Evolutionary conservation across 2,329 filamentous ascomycete species (phyloP), one percentile per base, ranked within the genome.

Genomic region (Epichloe gansuensis): DNA sequence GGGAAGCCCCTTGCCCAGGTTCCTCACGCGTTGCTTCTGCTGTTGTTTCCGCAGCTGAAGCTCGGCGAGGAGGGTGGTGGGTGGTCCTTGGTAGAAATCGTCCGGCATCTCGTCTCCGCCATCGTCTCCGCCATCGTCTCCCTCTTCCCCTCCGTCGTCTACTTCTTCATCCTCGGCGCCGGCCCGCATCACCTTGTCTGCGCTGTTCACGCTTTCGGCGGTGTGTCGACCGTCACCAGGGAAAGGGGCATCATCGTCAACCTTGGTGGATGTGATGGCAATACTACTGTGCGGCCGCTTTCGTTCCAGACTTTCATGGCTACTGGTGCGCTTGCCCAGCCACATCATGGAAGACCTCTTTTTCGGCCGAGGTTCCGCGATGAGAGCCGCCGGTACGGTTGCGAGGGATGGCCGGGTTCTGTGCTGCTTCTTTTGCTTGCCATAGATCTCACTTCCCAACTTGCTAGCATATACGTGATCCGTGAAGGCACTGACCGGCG

Each of bases 41-140:
- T 95, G 87, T 54, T 87, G 83, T 65, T 98, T 97, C 49, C 93
- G 85, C 57, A 95, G 71, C 64, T 96, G 89, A 7, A 98, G 74
- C 65, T 98, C 93, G 0, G 93, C 93, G 25, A 98, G 78, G 0
- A 98, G 76, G 0, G 93, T 98, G 1, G 89, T 95, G 0, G 93
- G 93, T 4, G 83, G 78, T 0, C 87, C 88, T 50, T 82, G 75
- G 56, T 80, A 84, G 1, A 73, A 61, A 2, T 75, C 72, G 40
- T 72, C 72, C 3, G 72, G 71, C 3, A 73, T 69, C 4, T 71
- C 73, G 25, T 73, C 68, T 27, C 8, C 25, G 11, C 34, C 42
- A 9, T 74, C 73, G 4, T 71, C 69, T 3, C 69, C 69, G 3
- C 71, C 71, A 3, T 71, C 71, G 11, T 73, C 66, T 15, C 66